Evolutionary conservation across 2,329 filamentous ascomycete species (phyloP).

Genomic region (Lachnellula suecica): DNA sequence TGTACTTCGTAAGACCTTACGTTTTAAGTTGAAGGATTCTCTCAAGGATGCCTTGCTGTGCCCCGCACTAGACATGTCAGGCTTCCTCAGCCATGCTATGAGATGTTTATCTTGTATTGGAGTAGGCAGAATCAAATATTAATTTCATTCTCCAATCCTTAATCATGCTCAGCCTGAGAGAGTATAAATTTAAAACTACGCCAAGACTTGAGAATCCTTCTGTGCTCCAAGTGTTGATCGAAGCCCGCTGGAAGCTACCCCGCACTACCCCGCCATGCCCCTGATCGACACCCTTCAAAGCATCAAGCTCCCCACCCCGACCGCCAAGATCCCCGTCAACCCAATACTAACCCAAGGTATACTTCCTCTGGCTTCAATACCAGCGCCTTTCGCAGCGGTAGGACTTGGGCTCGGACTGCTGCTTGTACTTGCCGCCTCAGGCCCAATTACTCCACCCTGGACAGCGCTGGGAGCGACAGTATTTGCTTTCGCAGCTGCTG

Average conservation of each 20-base stretch:
- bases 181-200: too few species aligned
- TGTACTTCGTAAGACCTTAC: neutral
- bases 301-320: slow-evolving; percentile 16
- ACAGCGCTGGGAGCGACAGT: slow-evolving; percentile 12
- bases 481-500: slow-evolving; percentile 11
- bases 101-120: too few species aligned
- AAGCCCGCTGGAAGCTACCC: neutral
- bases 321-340: slow-evolving; percentile 12
- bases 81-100: neutral
- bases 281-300: slow-evolving; percentile 4
- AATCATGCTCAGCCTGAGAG: too few species aligned
- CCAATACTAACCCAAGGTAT: slow-evolving; percentile 13
- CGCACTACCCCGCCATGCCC: neutral
- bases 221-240: too few species aligned
- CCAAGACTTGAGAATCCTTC: too few species aligned
- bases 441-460: slow-evolving; percentile 20
- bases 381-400: slow-evolving; percentile 8
- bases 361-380: slow-evolving; percentile 7
- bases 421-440: slow-evolving; percentile 5
- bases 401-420: slow-evolving; percentile 5
- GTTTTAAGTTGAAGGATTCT: neutral
- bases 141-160: too few species aligned
- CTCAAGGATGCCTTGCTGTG: neutral
- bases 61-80: neutral
- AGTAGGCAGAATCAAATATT: too few species aligned